Percentiles rank a stretch among this genome's conserved stretches.
Conservation (phyloP, 2,329 filamentous ascomycete species). For the Nemania diffusa region DNA sequence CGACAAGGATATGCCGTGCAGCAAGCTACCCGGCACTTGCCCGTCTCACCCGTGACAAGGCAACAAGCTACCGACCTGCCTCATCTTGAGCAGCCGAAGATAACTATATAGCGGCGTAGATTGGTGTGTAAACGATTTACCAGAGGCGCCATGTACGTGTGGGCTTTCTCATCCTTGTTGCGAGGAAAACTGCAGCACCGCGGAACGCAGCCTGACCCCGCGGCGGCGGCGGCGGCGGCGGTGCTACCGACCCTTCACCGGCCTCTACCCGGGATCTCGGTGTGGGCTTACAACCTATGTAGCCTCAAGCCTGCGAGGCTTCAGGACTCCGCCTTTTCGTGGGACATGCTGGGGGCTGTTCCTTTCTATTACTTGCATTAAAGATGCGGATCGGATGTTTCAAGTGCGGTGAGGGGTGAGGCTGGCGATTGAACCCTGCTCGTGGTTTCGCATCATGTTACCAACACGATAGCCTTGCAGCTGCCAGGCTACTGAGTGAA, state of each 20-base stretch:
- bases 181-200: neutral
- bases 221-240: neutral
- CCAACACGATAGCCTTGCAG: neutral
- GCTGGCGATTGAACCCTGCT: neutral
- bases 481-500: neutral
- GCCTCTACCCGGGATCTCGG: neutral
- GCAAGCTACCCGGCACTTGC: conserved; percentile 5
- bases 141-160: neutral
- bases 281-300: neutral
- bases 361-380: neutral
- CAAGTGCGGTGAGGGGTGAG: neutral
- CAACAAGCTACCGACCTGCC: neutral
- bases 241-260: neutral
- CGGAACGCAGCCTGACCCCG: neutral
- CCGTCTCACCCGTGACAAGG: neutral
- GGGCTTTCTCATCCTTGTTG: neutral
- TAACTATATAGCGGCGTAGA: neutral
- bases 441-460: neutral
- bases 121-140: neutral
- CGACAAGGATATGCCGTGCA: conserved; percentile 3
- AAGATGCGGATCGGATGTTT: neutral
- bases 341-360: neutral
- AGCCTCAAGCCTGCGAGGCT: neutral
- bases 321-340: neutral
- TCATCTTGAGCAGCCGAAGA: neutral